Evolutionary conservation across 1,284 basidiomycete species (phyloP).

Genomic region (Takashimella koratensis): DNA sequence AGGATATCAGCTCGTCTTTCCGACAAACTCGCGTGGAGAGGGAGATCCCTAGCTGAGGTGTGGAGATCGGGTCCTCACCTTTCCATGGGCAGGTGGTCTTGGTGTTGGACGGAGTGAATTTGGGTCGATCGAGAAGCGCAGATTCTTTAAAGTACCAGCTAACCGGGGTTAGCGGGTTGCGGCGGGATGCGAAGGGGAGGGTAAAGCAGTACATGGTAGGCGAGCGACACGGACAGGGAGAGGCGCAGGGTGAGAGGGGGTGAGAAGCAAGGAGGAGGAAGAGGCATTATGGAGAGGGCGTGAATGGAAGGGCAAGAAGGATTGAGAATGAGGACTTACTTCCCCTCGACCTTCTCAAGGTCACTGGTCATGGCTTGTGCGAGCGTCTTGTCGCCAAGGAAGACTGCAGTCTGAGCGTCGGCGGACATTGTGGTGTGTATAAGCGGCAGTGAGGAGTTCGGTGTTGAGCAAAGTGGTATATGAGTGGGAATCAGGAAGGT

Average conservation of each 20-base stretch:
- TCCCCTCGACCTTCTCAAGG: conserved; percentile 35
- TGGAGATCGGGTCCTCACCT: conserved; percentile 21
- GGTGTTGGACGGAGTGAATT: conserved; percentile 31
- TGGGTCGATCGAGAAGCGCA: conserved; percentile 30
- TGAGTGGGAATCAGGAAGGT: no score
- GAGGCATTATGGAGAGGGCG: not conserved
- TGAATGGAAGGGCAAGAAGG: no score
- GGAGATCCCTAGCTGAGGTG: no score
- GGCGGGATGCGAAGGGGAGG: no score
- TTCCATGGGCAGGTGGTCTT: conserved; percentile 41
- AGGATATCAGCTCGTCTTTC: no score
- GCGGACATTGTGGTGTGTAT: conserved; percentile 29
- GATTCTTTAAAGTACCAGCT: conserved; percentile 44
- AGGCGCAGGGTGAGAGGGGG: no score
- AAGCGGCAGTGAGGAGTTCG: not conserved
- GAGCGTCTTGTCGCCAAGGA: conserved; percentile 33
- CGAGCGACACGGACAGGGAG: no score
- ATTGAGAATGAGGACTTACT: conserved; percentile 24
- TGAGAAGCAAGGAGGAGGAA: not conserved
- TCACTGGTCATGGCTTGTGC: conserved; percentile 33
- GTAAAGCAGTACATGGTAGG: no score
- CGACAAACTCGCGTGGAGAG: no score
- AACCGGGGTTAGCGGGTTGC: no score
- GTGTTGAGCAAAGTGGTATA: not conserved
- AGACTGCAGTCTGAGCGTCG: conserved; percentile 32